Evolutionary conservation across 257 asterid genomes (phyloP).

Genomic region (Voacanga thouarsii): DNA sequence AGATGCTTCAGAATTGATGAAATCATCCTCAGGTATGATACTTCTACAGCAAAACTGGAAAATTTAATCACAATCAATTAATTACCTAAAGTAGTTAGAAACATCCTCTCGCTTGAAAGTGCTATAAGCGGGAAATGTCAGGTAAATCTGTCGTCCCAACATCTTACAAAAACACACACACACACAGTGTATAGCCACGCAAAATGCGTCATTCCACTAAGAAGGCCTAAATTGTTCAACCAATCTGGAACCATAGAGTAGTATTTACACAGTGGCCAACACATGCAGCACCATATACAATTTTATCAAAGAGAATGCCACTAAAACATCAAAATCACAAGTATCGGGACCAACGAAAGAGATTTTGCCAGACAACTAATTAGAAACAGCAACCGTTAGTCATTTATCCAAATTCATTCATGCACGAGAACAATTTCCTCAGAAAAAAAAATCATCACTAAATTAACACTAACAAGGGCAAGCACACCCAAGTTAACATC

Average conservation of each 20-base stretch:
- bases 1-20: conserved; percentile 44
- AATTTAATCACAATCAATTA: conserved; percentile 9
- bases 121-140: conserved; percentile 92
- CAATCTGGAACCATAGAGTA: neutral
- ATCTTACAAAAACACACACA: neutral
- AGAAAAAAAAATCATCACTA: conserved; percentile 1
- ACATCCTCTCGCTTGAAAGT: conserved; percentile 89
- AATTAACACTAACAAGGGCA: neutral
- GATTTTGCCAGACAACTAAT: neutral
- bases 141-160: conserved; percentile 54
- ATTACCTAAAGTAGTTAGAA: conserved; percentile 73
- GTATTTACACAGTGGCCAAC: neutral
- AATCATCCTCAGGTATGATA: neutral
- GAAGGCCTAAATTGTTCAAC: neutral
- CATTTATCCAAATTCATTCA: neutral
- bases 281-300: neutral
- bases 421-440: conserved; percentile 15
- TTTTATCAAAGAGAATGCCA: neutral
- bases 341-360: neutral
- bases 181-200: neutral
- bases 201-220: neutral
- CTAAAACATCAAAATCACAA: conserved; percentile 1
- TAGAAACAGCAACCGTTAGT: neutral
- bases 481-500: conserved; percentile 18
- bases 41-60: neutral